phyloP scores from a whole-genome alignment of 345 rosid species.

The Citropsis articulata region DNA sequence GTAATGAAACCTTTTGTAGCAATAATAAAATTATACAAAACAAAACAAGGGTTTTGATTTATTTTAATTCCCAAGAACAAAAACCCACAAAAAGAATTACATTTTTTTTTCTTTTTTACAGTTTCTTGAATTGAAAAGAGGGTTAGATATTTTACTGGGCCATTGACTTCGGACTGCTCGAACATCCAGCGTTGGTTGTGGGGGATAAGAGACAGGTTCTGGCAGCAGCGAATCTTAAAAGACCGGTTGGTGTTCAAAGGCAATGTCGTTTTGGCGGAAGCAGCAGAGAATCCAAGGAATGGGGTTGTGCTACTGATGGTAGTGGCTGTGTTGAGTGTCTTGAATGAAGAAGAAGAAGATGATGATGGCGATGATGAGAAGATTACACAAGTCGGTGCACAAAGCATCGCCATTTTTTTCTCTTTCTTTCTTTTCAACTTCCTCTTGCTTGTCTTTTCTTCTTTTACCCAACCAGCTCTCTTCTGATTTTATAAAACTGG shows the following conservation, averaged over 20 bases:
- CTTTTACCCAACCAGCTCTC: neutral
- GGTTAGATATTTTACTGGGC: constrained; percentile 44
- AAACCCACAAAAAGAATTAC: neutral
- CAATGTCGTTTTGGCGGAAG: constrained; percentile 19
- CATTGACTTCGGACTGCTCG: constrained; percentile 56
- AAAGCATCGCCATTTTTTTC: constrained; percentile 40
- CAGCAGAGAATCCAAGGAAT: constrained; percentile 41
- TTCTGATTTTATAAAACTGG: constrained; percentile 10
- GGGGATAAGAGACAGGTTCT: constrained; percentile 51
- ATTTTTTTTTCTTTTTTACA: too few relatives aligned
- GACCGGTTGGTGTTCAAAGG: constrained; percentile 25
- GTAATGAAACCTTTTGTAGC: neutral
- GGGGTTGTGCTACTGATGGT: constrained; percentile 22
- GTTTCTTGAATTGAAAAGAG: neutral
- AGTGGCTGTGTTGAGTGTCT: constrained; percentile 2
- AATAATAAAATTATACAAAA: neutral
- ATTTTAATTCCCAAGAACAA: neutral
- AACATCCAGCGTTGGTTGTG: constrained; percentile 76
- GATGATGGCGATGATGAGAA: constrained; percentile 28
- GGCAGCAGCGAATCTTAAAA: constrained; percentile 50
- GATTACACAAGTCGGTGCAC: constrained; percentile 31
- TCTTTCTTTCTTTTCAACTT: neutral
- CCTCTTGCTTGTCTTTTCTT: neutral
- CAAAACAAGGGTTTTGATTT: neutral
- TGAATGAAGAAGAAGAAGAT: constrained; percentile 6